Evolutionary conservation across 768 basidiomycete species (phyloP).

Genomic region (Porpolomopsis calyptriformis): DNA sequence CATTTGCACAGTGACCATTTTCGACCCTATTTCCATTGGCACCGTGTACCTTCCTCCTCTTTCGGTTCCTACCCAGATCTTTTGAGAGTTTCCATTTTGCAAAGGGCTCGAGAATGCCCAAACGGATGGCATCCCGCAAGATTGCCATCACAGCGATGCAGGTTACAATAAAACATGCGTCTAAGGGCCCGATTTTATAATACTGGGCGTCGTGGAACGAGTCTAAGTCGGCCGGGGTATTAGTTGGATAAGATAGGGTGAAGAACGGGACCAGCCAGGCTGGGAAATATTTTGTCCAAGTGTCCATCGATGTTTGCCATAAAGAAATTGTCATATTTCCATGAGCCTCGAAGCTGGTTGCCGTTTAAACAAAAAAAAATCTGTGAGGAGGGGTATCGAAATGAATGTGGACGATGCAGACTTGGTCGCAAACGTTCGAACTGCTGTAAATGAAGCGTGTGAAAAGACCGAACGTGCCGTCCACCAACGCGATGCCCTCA

Average conservation of each 20-base stretch:
- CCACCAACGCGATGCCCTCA: constrained; percentile 37
- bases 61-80: constrained; percentile 29
- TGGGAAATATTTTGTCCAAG: constrained; percentile 27
- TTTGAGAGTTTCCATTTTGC: constrained; percentile 64
- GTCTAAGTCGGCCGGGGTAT: constrained; percentile 47
- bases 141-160: constrained; percentile 83
- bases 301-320: not conserved
- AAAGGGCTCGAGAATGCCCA: constrained; percentile 70
- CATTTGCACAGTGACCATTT: constrained; percentile 23
- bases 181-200: constrained; percentile 64
- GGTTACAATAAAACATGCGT: constrained; percentile 71
- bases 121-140: constrained; percentile 66
- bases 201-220: constrained; percentile 63
- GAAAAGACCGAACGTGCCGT: too few species aligned
- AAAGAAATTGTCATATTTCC: not conserved
- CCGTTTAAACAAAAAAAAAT: not conserved
- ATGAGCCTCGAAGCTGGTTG: not conserved
- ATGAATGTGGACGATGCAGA: too few species aligned
- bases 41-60: constrained; percentile 15
- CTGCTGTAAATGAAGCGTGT: too few species aligned
- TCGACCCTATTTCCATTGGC: constrained; percentile 21
- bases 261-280: constrained; percentile 57
- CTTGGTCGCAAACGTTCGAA: too few species aligned
- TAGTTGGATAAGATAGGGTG: constrained; percentile 58
- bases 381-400: not conserved